Evolutionary conservation across 345 rosid genomes (phyloP).

Genomic region (Draba incana): DNA sequence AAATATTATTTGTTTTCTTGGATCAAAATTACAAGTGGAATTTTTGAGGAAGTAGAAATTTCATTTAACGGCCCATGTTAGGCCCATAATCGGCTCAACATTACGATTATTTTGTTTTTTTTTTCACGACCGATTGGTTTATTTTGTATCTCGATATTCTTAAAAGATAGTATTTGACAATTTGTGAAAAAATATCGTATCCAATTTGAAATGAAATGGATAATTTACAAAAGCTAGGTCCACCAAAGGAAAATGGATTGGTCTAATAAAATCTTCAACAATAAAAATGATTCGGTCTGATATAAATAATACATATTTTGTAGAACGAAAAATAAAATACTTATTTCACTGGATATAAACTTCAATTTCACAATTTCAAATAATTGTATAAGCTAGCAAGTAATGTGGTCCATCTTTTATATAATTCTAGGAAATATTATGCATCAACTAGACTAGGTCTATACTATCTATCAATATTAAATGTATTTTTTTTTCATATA

Average conservation of each 20-base stretch:
- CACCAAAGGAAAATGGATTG: slow-evolving; percentile 16
- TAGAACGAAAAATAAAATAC: background rate
- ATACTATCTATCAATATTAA: slow-evolving; percentile 10
- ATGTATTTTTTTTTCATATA: background rate
- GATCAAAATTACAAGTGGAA: background rate
- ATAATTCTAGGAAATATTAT: slow-evolving; percentile 6
- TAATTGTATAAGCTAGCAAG: slow-evolving; percentile 6
- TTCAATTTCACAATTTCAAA: background rate
- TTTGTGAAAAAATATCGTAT: slow-evolving; percentile 11
- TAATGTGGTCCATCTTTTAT: slow-evolving; percentile 29
- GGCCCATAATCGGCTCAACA: slow-evolving; percentile 18
- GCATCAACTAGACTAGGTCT: slow-evolving; percentile 19
- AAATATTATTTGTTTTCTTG: background rate
- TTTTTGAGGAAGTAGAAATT: background rate
- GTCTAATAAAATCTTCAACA: slow-evolving; percentile 17
- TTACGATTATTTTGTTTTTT: background rate
- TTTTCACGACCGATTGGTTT: background rate
- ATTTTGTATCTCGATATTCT: slow-evolving; percentile 1
- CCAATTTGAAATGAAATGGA: slow-evolving; percentile 12
- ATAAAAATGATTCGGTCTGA: background rate
- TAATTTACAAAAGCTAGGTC: slow-evolving; percentile 1
- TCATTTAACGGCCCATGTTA: background rate
- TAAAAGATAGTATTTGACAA: slow-evolving; percentile 4
- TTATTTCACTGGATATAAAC: background rate
- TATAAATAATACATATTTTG: background rate